Evolutionary conservation across 805 yeast genomes (phyloP).

Genomic region (Isabelozyma heimii): DNA sequence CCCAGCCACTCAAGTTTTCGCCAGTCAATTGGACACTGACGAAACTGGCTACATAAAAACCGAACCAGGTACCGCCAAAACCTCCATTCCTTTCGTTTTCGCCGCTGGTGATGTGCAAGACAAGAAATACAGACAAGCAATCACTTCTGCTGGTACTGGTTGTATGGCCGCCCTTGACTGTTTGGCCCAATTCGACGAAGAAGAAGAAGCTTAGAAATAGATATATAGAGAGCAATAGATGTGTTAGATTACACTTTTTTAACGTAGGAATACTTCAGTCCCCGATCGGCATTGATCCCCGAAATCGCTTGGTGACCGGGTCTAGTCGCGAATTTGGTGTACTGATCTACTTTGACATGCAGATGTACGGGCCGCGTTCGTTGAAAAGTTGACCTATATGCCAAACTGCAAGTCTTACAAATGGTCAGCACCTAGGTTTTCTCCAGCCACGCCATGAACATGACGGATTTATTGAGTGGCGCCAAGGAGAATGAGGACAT

Average conservation of each 20-base stretch:
- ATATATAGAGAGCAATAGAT: neutral
- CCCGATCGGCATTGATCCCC: too few species aligned
- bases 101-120: slow-evolving; percentile 99
- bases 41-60: slow-evolving; percentile 88
- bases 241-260: neutral
- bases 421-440: too few species aligned
- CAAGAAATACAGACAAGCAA: slow-evolving; percentile 95
- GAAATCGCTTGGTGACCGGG: too few species aligned
- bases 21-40: slow-evolving; percentile 77
- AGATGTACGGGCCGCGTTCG: too few species aligned
- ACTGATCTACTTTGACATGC: too few species aligned
- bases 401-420: too few species aligned
- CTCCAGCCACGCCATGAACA: neutral
- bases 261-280: neutral
- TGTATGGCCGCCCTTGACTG: slow-evolving; percentile 99
- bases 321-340: too few species aligned
- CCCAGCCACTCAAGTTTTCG: slow-evolving; percentile 87
- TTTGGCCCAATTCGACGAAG: slow-evolving; percentile 5
- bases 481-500: neutral
- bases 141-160: slow-evolving; percentile 99
- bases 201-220: neutral
- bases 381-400: too few species aligned
- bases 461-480: neutral
- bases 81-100: slow-evolving; percentile 86
- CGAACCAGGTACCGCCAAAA: slow-evolving; percentile 81